These are phyloP conservation scores for Alopecurus myosuroides DNA, from an alignment of 176 grass and related monocot genomes.

Conservation along the genomic window DNA sequence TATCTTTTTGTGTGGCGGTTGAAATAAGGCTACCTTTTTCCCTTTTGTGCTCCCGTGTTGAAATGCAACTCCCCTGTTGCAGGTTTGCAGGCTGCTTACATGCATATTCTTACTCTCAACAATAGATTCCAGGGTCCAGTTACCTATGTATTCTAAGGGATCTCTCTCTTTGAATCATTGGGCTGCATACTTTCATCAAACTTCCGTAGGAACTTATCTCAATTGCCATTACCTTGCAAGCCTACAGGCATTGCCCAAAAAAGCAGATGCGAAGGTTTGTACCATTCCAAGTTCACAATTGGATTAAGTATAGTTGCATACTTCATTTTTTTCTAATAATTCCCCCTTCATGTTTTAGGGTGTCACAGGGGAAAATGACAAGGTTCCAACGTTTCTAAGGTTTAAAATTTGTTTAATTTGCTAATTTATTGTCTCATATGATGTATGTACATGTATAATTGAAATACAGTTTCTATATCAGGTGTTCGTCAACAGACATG, in stretches of 20 bases:
- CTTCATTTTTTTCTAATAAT: constrained; percentile 11
- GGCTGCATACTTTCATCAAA: constrained; percentile 86
- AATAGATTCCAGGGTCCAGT: constrained; percentile 34
- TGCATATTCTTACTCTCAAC: constrained; percentile 70
- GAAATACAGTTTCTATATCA: constrained; percentile 24
- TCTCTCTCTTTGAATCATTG: constrained; percentile 86
- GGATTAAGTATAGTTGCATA: neutral
- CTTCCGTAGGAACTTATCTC: constrained; percentile 60
- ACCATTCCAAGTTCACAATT: neutral
- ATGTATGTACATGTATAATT: neutral
- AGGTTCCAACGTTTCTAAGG: constrained; percentile 38
- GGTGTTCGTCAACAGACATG: constrained; percentile 43
- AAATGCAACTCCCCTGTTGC: constrained; percentile 4
- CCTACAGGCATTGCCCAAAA: constrained; percentile 2
- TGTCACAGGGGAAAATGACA: neutral
- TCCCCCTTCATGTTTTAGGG: constrained; percentile 35
- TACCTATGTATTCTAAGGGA: constrained; percentile 44
- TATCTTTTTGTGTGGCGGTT: neutral
- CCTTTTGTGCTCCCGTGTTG: neutral
- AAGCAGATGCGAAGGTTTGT: constrained; percentile 37
- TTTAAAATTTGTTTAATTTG: constrained; percentile 28
- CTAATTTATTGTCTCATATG: constrained; percentile 8
- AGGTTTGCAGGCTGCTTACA: constrained; percentile 78
- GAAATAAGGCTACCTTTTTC: neutral
- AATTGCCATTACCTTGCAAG: constrained; percentile 39